phyloP scores from a whole-genome alignment of 2,329 filamentous ascomycete species.

The Venturia carpophila region DNA sequence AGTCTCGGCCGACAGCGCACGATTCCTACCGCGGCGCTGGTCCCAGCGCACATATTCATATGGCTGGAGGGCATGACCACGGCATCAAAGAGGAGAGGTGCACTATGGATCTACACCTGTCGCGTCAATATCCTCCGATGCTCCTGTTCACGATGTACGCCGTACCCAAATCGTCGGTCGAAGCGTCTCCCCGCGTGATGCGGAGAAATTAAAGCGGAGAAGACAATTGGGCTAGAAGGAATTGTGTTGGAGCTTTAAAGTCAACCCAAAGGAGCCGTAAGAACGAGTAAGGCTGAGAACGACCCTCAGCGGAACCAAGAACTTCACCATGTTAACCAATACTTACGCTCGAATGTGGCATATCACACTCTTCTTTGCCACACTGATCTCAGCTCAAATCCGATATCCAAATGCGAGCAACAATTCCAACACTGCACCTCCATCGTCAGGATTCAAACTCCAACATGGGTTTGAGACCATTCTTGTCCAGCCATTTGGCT shows the following conservation, averaged over 20 bases:
- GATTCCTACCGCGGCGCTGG: neutral
- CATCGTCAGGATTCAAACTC: conserved; percentile 28
- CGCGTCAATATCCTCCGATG: neutral
- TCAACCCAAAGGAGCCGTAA: neutral
- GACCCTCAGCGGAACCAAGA: neutral
- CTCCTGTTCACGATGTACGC: neutral
- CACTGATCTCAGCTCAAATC: neutral
- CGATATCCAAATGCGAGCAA: neutral
- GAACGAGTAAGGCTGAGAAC: neutral
- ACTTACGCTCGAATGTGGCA: neutral
- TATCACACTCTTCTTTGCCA: neutral
- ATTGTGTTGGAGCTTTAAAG: neutral
- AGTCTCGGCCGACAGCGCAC: neutral
- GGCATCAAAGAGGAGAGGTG: neutral
- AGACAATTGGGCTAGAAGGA: neutral
- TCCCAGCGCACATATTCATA: neutral
- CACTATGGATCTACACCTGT: neutral
- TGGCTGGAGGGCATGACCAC: neutral
- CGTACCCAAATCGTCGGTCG: neutral
- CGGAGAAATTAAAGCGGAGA: conserved; percentile 8
- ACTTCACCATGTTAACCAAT: neutral
- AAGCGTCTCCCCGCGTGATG: neutral
- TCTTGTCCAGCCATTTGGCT: conserved; percentile 34
- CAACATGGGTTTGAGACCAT: conserved; percentile 35
- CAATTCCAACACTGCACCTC: conserved; percentile 18